Base-by-base conservation (phyloP, 768 basidiomycete genomes). In the Baorangia bicolor region DNA sequence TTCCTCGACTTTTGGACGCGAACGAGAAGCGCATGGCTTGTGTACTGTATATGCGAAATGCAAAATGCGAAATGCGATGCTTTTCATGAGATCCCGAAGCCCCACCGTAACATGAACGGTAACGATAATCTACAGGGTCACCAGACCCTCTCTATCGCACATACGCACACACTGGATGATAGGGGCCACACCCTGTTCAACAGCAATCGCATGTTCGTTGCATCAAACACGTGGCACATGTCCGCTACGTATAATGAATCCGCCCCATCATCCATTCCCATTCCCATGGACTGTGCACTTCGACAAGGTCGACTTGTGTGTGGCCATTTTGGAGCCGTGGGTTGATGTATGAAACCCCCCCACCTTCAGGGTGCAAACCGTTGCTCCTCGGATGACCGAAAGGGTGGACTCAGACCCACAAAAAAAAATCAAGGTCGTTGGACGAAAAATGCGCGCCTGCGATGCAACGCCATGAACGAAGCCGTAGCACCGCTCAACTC, bases 391-490 rank as follows among this genome's bases (percentile, higher is more conserved):
- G 44, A 45, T 14, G 43, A 16, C 14, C 21, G 21, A 18, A 42
- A 25, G 10, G 25, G 5, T 5, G 10, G 30, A n/a, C n/a, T n/a
- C n/a, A 28, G 4, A 43, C 18, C 7, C 16, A n/a, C 21, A 33
- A 18, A 7, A 35, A n/a, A n/a, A n/a, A n/a, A n/a, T n/a, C n/a
- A n/a, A 6, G 5, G 4, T 31, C 21, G 45, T 33, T n/a, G 20
- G 1, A 11, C n/a, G 31, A 46, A 31, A 28, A 37, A 28, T 11
- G 21, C 18, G 21, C 42, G 31, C 23, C n/a, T 5, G 21, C 34
- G 57, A 57, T 57, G 42, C 48, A 42, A 44, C 37, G 31, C 55
- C 37, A 44, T 25, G 37, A 21, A 5, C 47, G 55, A 58, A 49
- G 47, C 33, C 40, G n/a, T n/a, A n/a, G n/a, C n/a, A n/a, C n/a